Evolutionary conservation across 768 basidiomycete species (phyloP), one percentile per base, ranked within the genome.

Genomic region (Hypholoma sublateritium): DNA sequence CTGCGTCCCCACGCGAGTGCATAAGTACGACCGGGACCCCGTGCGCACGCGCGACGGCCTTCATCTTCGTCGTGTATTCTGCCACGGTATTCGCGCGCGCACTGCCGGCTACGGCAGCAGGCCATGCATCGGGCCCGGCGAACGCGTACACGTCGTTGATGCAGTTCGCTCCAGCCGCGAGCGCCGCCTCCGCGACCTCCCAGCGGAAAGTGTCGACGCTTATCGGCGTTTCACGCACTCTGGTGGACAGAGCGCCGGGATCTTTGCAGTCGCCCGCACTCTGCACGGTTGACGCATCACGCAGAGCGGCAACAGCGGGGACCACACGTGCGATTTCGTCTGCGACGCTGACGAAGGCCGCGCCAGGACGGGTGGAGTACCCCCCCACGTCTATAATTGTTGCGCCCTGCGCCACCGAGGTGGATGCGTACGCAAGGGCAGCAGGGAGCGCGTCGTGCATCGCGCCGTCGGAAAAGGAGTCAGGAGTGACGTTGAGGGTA

Each of bases 381-480:
- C 97, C 97, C 0, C 97, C 96, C 17, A 98, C 79, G 70, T 99
- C 97, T 57, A 98, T 73, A 55, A 99, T 90, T 55, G 85, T 79
- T 0, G 90, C 88, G 1, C 89, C 88, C 0, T 75, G 75, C 0
- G 69, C 59, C 2, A 85, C 74, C 0, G 92, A 78, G 3, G 72
- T 50, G 3, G 66, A 59, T 0, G 79, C 75, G 59, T 88, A 89
- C 2, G 67, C 63, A 14, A 93, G 64, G 0, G 89, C 90, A 9
- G 77, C 68, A 0, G 78, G 61, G 11, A 86, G 61, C 0, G 78
- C 79, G 59, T 80, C 76, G 68, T 89, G 77, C 17, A 71, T 67
- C 0, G 85, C 79, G 9, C 94, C 94, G 59, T 98, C 95, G 0
- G 95, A 98, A 73, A 98, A 98, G 0, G 95, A 97, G 72, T 99